Percentiles rank a stretch among this genome's conserved stretches.
phyloP scores from a whole-genome alignment of 306 rosid genomes.

The Lagenaria siceraria region DNA sequence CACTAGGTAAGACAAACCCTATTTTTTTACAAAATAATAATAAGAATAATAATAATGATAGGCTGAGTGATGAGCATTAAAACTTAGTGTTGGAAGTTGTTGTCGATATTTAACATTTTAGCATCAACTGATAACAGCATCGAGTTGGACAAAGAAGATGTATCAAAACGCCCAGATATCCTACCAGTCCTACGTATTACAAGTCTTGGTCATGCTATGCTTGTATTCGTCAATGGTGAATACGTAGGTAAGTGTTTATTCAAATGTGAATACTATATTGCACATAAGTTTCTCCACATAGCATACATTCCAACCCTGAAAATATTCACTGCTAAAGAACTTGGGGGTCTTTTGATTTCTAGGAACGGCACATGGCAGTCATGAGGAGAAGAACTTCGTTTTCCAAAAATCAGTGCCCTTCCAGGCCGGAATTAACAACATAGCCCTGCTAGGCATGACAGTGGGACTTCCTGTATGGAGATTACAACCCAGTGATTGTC shows the following conservation, averaged over 20 bases:
- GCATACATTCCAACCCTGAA: not conserved
- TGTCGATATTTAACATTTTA: not conserved
- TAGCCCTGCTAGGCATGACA: constrained; percentile 38
- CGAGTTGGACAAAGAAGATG: constrained; percentile 26
- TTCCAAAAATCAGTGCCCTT: constrained; percentile 22
- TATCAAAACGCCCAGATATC: constrained; percentile 27
- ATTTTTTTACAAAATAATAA: too few relatives aligned
- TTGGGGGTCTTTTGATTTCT: not conserved
- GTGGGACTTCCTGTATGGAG: constrained; percentile 74
- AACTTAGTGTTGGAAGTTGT: not conserved
- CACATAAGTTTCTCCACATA: not conserved
- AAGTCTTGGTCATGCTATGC: constrained; percentile 70
- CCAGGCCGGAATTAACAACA: constrained; percentile 33
- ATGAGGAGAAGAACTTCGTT: constrained; percentile 43
- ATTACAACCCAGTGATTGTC: not conserved
- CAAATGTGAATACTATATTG: not conserved
- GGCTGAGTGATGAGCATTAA: not conserved
- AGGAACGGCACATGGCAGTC: constrained; percentile 61
- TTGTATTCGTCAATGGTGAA: constrained; percentile 47
- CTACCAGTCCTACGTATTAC: constrained; percentile 37
- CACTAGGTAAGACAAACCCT: constrained; percentile 30
- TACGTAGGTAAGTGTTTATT: constrained; percentile 36
- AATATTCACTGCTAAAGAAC: not conserved
- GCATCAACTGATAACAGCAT: constrained; percentile 30
- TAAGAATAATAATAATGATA: not conserved